Evolutionary conservation across 2,329 filamentous ascomycete genomes (phyloP).

Genomic region (Sarocladiaceae sp.): DNA sequence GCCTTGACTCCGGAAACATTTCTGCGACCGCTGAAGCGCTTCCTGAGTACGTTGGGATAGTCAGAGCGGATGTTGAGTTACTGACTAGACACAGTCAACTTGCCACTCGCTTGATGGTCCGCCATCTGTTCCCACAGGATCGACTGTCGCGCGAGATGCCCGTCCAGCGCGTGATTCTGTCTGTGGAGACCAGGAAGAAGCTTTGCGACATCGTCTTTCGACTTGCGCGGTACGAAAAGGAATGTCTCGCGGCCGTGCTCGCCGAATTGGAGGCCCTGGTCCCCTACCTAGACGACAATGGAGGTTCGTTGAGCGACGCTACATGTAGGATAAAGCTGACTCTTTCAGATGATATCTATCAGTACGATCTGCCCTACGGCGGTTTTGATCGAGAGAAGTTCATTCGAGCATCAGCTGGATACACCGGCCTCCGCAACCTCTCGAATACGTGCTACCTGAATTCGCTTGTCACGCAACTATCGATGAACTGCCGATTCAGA

Average conservation of each 20-base stretch:
- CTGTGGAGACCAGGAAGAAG: conserved; percentile 47
- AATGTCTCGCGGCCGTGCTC: conserved; percentile 46
- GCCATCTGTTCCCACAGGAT: conserved; percentile 59
- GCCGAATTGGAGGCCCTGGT: conserved; percentile 27
- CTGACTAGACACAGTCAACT: conserved; percentile 17
- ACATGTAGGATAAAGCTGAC: too few relatives aligned
- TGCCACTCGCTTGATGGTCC: conserved; percentile 47
- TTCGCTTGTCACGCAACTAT: conserved; percentile 87
- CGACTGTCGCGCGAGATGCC: conserved; percentile 21
- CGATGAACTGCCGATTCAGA: conserved; percentile 88
- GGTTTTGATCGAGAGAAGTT: conserved; percentile 59
- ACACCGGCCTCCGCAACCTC: conserved; percentile 84
- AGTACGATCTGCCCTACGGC: conserved; percentile 50
- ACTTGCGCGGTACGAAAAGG: conserved; percentile 45
- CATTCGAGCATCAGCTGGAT: conserved; percentile 71
- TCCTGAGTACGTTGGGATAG: background rate
- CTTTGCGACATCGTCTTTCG: conserved; percentile 55
- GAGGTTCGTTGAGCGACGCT: too few relatives aligned
- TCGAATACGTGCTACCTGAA: conserved; percentile 98
- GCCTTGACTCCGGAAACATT: background rate
- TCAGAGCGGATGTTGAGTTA: background rate
- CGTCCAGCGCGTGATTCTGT: conserved; percentile 39
- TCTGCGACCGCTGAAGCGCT: background rate
- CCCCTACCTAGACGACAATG: too few relatives aligned
- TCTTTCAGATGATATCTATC: conserved; percentile 44